Base-by-base conservation (phyloP, 2,329 filamentous ascomycete species). In the Colletotrichum sp. region DNA sequence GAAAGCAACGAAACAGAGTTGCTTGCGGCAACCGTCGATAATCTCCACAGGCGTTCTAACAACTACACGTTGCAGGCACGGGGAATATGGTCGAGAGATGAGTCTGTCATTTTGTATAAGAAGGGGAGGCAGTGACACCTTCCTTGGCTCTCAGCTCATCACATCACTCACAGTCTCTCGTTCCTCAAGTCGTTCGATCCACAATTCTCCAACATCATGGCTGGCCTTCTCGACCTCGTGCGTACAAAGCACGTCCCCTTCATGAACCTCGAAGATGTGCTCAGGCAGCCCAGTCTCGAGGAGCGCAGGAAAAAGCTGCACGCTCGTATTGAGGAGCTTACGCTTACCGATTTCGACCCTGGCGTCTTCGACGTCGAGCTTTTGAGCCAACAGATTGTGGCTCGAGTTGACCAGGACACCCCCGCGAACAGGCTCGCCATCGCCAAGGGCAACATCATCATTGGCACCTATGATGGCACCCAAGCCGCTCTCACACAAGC, bases 401-500 rank as follows among this genome's bases (percentile, higher is more conserved):
- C 79, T 6, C 79, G 77, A 28, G 62, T 81, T 6, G 80, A 83
- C 44, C 76, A 79, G 21, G 71, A 79, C 15, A 69, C 81, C 60
- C 78, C 79, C 3, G 74, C 75, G 7, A 78, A 78, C 6, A 72
- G 75, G 3, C 78, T 80, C n/a, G 71, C 77, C 16, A 77, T 78
- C 18, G 82, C 78, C 3, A 79, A 80, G 30, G 83, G 81, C 5
- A 81, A 83, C 59, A 82, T 85, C 12, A 59, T 60, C 3, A 75
- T 82, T 62, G 83, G 82, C 2, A 83, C 82, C 4, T 85, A 84
- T 68, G 71, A 79, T 8, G 83, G 83, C 8, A 84, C 83, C 0
- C 83, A 84, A 55, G 80, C 84, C 16, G 83, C 83, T 10, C 30
- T 85, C 28, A 84, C 82, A 1, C 81, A 85, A n/a, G 79, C 82